phyloP scores from a whole-genome alignment of 768 basidiomycete species.

The Pholiota conissans region DNA sequence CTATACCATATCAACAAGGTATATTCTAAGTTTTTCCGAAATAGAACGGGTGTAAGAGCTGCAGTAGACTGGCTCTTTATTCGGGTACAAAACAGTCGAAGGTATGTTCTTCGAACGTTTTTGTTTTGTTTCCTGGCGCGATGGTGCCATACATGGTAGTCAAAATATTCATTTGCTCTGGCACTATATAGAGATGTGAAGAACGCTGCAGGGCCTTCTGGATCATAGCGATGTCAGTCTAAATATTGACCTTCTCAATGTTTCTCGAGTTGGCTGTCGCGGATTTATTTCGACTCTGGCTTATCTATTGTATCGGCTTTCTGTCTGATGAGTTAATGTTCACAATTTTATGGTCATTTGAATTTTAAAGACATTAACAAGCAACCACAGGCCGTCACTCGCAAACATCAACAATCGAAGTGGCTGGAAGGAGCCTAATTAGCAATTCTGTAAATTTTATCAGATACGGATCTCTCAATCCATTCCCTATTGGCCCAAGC shows the following conservation, averaged over 20 bases:
- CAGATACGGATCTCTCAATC: constrained; percentile 8
- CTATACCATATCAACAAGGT: background rate
- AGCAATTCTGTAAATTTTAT: background rate
- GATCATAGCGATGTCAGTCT: background rate
- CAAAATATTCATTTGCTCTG: background rate
- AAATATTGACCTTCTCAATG: background rate
- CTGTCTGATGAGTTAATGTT: too few species aligned
- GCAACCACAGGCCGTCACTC: too few species aligned
- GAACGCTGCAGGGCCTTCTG: background rate
- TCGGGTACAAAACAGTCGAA: constrained; percentile 86
- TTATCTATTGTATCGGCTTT: too few species aligned
- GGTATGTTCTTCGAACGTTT: constrained; percentile 44
- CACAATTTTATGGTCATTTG: too few species aligned
- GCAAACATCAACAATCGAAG: too few species aligned
- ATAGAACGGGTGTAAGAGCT: constrained; percentile 83
- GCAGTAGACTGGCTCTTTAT: constrained; percentile 96
- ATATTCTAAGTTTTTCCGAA: too few species aligned
- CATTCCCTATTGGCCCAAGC: constrained; percentile 28
- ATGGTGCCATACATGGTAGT: background rate
- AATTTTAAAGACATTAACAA: too few species aligned
- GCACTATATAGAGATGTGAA: background rate
- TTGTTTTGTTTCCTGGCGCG: background rate
- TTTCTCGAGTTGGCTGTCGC: background rate
- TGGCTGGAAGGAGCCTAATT: too few species aligned
- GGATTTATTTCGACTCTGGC: too few species aligned